Evolutionary conservation across 306 rosid species (phyloP), one percentile per base, ranked within the genome.

Genomic region (Acacia confusa): DNA sequence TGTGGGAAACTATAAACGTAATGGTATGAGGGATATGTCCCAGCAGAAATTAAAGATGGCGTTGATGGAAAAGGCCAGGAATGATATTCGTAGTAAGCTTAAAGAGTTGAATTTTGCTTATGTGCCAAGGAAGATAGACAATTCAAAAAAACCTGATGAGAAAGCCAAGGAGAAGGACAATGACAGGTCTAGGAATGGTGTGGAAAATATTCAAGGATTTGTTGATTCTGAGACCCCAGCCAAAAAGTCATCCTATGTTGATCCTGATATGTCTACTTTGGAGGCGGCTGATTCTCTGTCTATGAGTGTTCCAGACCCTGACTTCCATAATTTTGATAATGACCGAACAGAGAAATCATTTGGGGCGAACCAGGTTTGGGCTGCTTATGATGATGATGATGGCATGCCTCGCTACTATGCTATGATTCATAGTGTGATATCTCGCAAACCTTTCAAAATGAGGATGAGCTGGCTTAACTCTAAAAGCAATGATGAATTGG

Each of bases 381-480:
- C 97, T 71, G 92, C 76, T 40, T 95, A 95, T 79, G 97, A 92
- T 68, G 89, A 89, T 9, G 99, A 95, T 45, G 99, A 95, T 79
- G 97, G 95, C 72, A 95, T 95, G 98, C 98, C 98, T 2, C 97
- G 99, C 66, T 90, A 87, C 79, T 93, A 91, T 85, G 94, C 90
- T 45, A 82, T 91, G 78, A 83, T 95, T 82, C 95, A 93, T 74
- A 48, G 72, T n/a, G 88, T 95, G 25, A 79, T 95, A 75, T 91
- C 97, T 3, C 55, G 79, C 78, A 84, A 83, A 52, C 99, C 97
- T 47, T 90, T 95, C 86, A 84, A 84, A 77, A 79, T 92, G 89
- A 83, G 57, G 76, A 91, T 93, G 20, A 89, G 93, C 75, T 95
- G 99, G 99, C 89, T 95, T 65, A 91, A 81, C 78, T 80, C 92